phyloP scores from a whole-genome alignment of 441 rosid species.

The Adansonia grandidieri region DNA sequence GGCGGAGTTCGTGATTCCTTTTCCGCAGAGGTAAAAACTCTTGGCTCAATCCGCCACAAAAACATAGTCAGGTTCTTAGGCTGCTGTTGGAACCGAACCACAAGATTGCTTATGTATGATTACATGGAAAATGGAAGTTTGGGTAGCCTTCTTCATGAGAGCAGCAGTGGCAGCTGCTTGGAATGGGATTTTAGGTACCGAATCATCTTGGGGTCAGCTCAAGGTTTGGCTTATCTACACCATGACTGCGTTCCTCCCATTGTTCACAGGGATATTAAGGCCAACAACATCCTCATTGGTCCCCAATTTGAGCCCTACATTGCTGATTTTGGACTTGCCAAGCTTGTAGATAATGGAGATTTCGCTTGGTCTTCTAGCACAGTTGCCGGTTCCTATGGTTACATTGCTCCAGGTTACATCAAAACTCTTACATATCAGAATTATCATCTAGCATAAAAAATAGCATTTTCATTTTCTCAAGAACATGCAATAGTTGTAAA shows the following conservation, averaged over 20 bases:
- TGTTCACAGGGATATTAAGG: constrained; percentile 74
- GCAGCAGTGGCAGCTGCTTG: constrained; percentile 48
- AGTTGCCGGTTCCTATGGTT: constrained; percentile 73
- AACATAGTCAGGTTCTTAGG: constrained; percentile 74
- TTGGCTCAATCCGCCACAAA: constrained; percentile 73
- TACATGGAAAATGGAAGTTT: constrained; percentile 74
- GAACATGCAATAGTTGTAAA: not conserved
- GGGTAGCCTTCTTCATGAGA: constrained; percentile 64
- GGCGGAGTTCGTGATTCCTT: constrained; percentile 68
- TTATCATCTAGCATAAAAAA: not conserved
- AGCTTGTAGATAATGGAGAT: constrained; percentile 64
- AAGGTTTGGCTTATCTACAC: constrained; percentile 72
- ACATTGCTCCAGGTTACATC: constrained; percentile 69
- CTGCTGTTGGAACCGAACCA: constrained; percentile 67
- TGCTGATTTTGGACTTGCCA: constrained; percentile 73
- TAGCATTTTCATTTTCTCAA: not conserved
- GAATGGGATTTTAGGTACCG: constrained; percentile 67
- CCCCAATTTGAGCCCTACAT: constrained; percentile 64
- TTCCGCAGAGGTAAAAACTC: constrained; percentile 75
- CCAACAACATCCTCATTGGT: constrained; percentile 73
- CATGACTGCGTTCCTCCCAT: constrained; percentile 73
- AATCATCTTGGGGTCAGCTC: constrained; percentile 61
- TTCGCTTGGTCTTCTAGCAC: constrained; percentile 70
- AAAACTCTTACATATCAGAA: not conserved
- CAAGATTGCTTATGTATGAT: constrained; percentile 71